Conservation (phyloP, 2,329 filamentous ascomycete genomes). For the Parascedosporium putredinis region DNA sequence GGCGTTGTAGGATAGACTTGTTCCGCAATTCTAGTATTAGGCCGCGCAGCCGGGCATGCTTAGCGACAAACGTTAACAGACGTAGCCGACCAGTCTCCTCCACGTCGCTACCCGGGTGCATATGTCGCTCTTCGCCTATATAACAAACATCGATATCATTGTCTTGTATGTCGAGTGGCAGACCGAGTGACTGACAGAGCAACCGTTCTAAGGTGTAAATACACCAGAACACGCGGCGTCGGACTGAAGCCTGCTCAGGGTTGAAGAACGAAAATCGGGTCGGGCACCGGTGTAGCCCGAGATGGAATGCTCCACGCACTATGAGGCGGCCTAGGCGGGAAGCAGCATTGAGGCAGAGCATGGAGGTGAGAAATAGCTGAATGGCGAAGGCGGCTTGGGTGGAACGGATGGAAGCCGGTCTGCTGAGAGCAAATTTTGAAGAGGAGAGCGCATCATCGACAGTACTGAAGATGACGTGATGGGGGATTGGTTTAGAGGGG, state of each 20-base stretch:
- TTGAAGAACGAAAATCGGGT: slow-evolving; percentile 40
- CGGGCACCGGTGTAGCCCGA: slow-evolving; percentile 49
- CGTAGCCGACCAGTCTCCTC: slow-evolving; percentile 20
- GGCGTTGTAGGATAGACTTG: slow-evolving; percentile 35
- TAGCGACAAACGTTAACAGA: slow-evolving; percentile 29
- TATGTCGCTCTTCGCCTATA: slow-evolving; percentile 35
- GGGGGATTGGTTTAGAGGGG: slow-evolving; percentile 24
- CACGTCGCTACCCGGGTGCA: slow-evolving; percentile 11
- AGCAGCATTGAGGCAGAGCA: slow-evolving; percentile 45
- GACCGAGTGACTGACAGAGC: slow-evolving; percentile 43
- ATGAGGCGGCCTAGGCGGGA: slow-evolving; percentile 45
- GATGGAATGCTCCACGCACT: slow-evolving; percentile 43
- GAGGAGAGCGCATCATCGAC: slow-evolving; percentile 39
- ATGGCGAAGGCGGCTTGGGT: slow-evolving; percentile 42
- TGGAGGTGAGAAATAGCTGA: slow-evolving; percentile 44
- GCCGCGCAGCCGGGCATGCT: slow-evolving; percentile 37
- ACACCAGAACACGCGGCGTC: slow-evolving; percentile 45
- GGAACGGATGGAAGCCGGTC: slow-evolving; percentile 33
- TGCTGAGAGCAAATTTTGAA: slow-evolving; percentile 33
- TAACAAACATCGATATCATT: slow-evolving; percentile 50
- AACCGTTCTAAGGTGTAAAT: slow-evolving; percentile 45
- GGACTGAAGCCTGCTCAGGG: slow-evolving; percentile 31
- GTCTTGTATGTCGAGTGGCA: slow-evolving; percentile 44
- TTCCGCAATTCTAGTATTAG: slow-evolving; percentile 42
- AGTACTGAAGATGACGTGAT: slow-evolving; percentile 33